Base-by-base conservation (phyloP, 768 basidiomycete genomes). In the Rhodocollybia butyracea region DNA sequence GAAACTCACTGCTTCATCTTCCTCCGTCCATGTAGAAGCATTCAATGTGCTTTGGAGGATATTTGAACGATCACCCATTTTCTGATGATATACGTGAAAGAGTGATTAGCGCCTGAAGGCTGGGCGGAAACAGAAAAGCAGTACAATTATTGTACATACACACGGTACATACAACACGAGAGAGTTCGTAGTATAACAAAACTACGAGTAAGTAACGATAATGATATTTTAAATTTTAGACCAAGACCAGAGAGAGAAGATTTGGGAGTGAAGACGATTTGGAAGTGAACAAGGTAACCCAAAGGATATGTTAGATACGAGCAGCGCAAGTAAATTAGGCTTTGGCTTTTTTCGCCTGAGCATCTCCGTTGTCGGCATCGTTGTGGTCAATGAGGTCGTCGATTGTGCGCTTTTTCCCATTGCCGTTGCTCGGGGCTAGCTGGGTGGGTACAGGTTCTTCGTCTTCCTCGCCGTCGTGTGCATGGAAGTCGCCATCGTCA, bases 351-450 rank as follows among this genome's bases (percentile, higher is more conserved):
- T 53, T 53, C 38, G 51, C 21, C 21, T 53, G 39, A 3, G 17
- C 40, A 10, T 24, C 39, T 41, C 31, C 51, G 21, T 30, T 10
- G n/a, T 51, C 42, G 8, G 7, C n/a, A 27, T 29, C 50, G 27
- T 51, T 36, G 27, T 12, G 19, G 22, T 53, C 39, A 24, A 15
- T n/a, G 38, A 51, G 38, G 17, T 39, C 51, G 19, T 19, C 24
- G 27, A 53, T 41, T 22, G 51, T 31, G 30, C 51, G 51, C 19
- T 53, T 53, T 30, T 53, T 53, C 5, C 38, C 51, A 43, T 41
- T 41, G 26, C 15, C 29, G 12, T 21, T 43, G 21, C 24, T 36
- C 2, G 38, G 19, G n/a, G n/a, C n/a, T n/a, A n/a, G n/a, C n/a
- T n/a, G n/a, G 10, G n/a, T 19, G 36, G 51, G 22, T 32, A 27